Base-by-base conservation (phyloP, 352 stramenopile genomes). In the Phytophthora hybrid region DNA sequence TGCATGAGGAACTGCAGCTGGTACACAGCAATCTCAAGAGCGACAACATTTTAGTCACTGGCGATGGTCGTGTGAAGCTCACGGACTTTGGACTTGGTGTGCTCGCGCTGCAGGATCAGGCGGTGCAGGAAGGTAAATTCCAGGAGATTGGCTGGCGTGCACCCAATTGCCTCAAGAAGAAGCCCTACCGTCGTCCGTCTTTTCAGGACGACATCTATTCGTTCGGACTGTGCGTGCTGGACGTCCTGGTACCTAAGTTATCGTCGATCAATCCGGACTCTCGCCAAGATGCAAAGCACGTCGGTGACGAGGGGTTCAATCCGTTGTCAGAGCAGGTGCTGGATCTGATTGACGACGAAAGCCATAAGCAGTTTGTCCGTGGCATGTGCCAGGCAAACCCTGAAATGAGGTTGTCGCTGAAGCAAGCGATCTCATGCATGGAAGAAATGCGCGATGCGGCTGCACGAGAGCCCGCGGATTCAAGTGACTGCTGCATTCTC, bases 21-120 rank as follows among this genome's bases (percentile, higher is more conserved):
- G 73, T 91, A 0, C 86, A 93, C 47, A 63, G 82, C 19, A 86
- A 93, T 37, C 31, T 93, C 23, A 91, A 90, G 59, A 81, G 70
- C 3, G 73, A 86, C 49, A 92, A 97, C 53, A 78, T 96, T 29
- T 68, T 96, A 13, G 66, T 96, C 1, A 76, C 72, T 31, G 59
- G 63, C 6, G 69, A 87, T 23, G 77, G 83, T 5, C 70, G 85
- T 2, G 83, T 89, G 29, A 94, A 95, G 56, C 78, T 97, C n/a
- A 79, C 83, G 1, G 88, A 95, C 68, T 95, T 94, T 77, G 86
- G 87, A 9, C 65, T 77, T 26, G 74, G 77, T 11, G 64, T 79
- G n/a, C 63, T 77, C 18, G 63, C 65, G 21, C 19, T 81, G 57
- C 74, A 81, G 41, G 73, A 76, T 46, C 49, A 71, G 46, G 44